Evolutionary conservation across 2,329 filamentous ascomycete species (phyloP), one percentile per base, ranked within the genome.

Genomic region (Colletotrichum plurivorum): DNA sequence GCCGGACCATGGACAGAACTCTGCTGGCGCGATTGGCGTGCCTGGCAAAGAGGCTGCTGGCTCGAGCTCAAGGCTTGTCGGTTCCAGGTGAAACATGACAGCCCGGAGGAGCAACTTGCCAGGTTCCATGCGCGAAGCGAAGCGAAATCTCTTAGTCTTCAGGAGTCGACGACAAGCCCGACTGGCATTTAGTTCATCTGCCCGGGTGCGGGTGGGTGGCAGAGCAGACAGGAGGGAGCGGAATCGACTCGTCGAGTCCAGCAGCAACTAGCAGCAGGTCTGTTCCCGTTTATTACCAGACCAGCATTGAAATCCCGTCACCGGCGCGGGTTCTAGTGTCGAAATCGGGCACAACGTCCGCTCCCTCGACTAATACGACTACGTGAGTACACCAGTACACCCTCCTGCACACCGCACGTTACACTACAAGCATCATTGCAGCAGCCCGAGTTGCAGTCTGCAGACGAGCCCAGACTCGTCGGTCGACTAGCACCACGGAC

Each of bases 361-460:
- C 9, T 18, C 51, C 51, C 27, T 36, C 36, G 25, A 52, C n/a
- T 55, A 55, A 55, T 55, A 43, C 48, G n/a, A n/a, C 39, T 64
- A 49, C 31, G 36, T 36, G 43, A 56, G 36, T 59, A 65, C 20
- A 43, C 49, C 64, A 58, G 56, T 39, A 31, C n/a, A 64, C 59
- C 27, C 31, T 36, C 31, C 51, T 48, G 55, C 56, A 31, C 58
- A 61, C 22, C 41, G 53, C 57, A 27, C 25, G 66, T 71, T 57
- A 62, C 67, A 66, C 67, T 55, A 45, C 54, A 55, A 41, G 61
- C 49, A 57, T 56, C 25, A 39, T 69, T 69, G 55, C 69, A 65
- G 65, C 55, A 39, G 15, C 66, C 46, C 51, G 48, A 45, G 63
- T 67, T 54, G 60, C 69, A 36, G 31, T 36, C 31, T 36, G 31